Evolutionary conservation across 345 rosid species (phyloP), one percentile per base, ranked within the genome.

Genomic region (Zanthoxylum bungeanum): DNA sequence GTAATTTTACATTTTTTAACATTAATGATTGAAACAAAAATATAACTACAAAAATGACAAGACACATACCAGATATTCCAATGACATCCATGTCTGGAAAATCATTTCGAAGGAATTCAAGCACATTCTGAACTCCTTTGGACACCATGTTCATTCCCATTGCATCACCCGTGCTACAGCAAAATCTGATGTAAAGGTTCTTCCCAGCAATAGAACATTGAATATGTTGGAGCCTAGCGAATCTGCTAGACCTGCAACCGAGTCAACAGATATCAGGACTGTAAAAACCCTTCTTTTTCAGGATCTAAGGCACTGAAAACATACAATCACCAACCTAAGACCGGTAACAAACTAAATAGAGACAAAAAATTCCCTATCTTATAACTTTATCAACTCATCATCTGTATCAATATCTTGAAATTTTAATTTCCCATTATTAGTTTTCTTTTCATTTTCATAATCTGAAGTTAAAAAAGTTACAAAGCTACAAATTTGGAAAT

Each of bases 141-240:
- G 98, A 91, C 21, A 89, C 89, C 98, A 93, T 93, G 83, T 93
- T 93, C 98, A 93, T 93, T 74, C 98, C 98, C 98, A 93, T 93
- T 10, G 98, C 98, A 64, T 93, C 98, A 22, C 98, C 98, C 0
- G 98, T 93, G 78, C 93, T 77, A 73, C 95, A 89, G 49, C 81
- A 70, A 73, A 93, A 93, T 76, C 98, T 86, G 27, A 80, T 81
- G 68, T 87, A 91, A 11, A 92, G 88, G 79, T 91, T 91, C 88
- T 85, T 91, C n/a, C 98, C 98, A 0, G 95, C 94, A n/a, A 91
- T 63, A 14, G 89, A 47, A 50, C 97, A 89, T 60, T 79, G 67
- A 28, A 91, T 78, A 40, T 79, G 61, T 74, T 89, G 97, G 36
- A 93, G 84, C 82, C 87, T 87, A 0, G 83, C 95, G 21, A 89